These are phyloP conservation scores for Aechmea fasciata DNA, from an alignment of 176 grass and related monocot species.

Conservation along the genomic window DNA sequence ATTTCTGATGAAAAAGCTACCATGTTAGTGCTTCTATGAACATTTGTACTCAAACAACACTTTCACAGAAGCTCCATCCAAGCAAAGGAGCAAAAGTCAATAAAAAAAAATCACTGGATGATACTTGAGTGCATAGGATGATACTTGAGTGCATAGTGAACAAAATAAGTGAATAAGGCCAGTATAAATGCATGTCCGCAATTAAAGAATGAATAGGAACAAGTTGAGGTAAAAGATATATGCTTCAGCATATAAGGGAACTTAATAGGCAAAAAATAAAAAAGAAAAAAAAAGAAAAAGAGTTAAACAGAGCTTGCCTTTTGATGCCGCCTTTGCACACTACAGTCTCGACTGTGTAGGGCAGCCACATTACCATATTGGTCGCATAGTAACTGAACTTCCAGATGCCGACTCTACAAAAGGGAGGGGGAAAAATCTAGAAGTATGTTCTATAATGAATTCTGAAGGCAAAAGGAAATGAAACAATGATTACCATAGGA, in stretches of 20 bases:
- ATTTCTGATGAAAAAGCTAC: too few relatives aligned
- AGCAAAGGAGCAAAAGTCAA: background rate
- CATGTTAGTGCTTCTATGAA: too few relatives aligned
- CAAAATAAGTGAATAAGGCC: background rate
- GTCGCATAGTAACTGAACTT: slow-evolving; percentile 94
- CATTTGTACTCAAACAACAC: too few relatives aligned
- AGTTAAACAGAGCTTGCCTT: slow-evolving; percentile 41
- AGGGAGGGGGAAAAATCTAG: background rate
- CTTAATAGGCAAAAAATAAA: slow-evolving; percentile 4
- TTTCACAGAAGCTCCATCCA: background rate
- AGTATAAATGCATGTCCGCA: too few relatives aligned
- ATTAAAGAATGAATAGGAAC: background rate
- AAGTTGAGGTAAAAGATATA: background rate
- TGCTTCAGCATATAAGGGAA: background rate
- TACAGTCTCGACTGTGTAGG: slow-evolving; percentile 96
- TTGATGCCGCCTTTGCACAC: slow-evolving; percentile 98
- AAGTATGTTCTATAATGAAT: background rate
- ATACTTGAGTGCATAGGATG: background rate
- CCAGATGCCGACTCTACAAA: slow-evolving; percentile 85
- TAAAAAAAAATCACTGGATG: background rate
- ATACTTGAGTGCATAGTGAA: background rate
- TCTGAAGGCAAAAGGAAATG: background rate
- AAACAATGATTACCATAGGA: background rate
- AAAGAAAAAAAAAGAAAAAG: background rate
- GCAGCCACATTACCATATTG: slow-evolving; percentile 96